A percentile compares a stretch with the other conserved stretches of the same genome.
These are phyloP conservation scores for Ophiostoma fasciatum DNA, from an alignment of 2,329 filamentous ascomycete species.

Conservation along the genomic window DNA sequence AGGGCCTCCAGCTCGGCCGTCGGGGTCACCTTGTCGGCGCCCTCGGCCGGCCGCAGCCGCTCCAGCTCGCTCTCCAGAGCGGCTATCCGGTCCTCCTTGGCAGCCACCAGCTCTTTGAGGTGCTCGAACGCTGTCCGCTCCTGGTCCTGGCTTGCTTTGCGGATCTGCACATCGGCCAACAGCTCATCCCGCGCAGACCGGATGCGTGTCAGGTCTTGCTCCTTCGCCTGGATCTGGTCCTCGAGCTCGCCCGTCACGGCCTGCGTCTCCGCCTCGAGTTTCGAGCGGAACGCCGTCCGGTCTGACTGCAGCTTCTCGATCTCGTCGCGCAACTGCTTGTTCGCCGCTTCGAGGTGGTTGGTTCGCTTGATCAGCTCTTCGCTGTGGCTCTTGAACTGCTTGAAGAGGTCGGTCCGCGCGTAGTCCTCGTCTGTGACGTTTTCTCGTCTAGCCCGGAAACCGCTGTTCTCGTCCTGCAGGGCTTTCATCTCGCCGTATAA, in stretches of 20 bases:
- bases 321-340: slow-evolving; percentile 71
- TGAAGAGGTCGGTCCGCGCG: slow-evolving; percentile 83
- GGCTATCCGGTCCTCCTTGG: slow-evolving; percentile 65
- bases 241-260: slow-evolving; percentile 62
- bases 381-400: slow-evolving; percentile 74
- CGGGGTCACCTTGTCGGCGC: slow-evolving; percentile 28
- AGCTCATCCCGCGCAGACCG: slow-evolving; percentile 75
- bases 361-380: slow-evolving; percentile 86
- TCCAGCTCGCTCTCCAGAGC: slow-evolving; percentile 73
- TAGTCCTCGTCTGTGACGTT: slow-evolving; percentile 85
- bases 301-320: slow-evolving; percentile 75
- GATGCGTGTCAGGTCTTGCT: slow-evolving; percentile 75
- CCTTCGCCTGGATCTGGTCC: slow-evolving; percentile 62
- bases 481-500: slow-evolving; percentile 62
- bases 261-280: slow-evolving; percentile 70
- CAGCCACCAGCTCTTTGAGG: slow-evolving; percentile 63
- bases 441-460: slow-evolving; percentile 51
- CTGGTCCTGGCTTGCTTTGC: slow-evolving; percentile 67
- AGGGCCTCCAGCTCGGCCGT: slow-evolving; percentile 41
- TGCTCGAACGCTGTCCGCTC: slow-evolving; percentile 55
- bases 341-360: slow-evolving; percentile 81
- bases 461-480: slow-evolving; percentile 64
- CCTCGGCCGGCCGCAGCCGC: slow-evolving; percentile 42
- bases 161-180: slow-evolving; percentile 62
- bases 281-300: slow-evolving; percentile 63